Evolutionary conservation across 345 rosid genomes (phyloP), one percentile per base, ranked within the genome.

Genomic region (Euphorbia pulcherrima): DNA sequence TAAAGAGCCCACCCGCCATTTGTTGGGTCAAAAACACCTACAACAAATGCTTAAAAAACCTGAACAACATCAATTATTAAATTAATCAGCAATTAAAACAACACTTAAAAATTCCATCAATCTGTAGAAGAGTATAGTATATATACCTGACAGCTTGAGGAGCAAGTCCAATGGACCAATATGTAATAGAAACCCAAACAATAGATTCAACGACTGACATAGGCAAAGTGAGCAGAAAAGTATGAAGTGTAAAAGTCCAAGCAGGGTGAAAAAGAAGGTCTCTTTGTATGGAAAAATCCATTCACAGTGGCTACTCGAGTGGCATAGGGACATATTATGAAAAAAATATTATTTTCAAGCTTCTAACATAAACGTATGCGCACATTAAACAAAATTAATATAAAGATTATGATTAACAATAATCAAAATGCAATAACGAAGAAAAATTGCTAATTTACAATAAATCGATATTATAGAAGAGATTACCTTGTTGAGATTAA

Each of bases 241-340:
- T 82, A 10, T 97, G 93, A 20, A 94, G 73, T 8, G 90, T 85
- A 69, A 84, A 91, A 28, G 95, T 78, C 97, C 99, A 94, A 1
- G 87, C 72, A 17, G 99, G 99, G 40, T 94, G 87, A 53, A 89
- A 88, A 60, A 84, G 72, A 47, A 91, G 92, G 63, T 94, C 97
- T 52, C 97, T 83, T 53, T 94, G 99, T 87, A 91, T 91, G 82
- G 83, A 92, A 47, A 91, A 89, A n/a, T n/a, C n/a, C n/a, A n/a
- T n/a, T n/a, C n/a, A n/a, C n/a, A n/a, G n/a, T n/a, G n/a, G n/a
- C n/a, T n/a, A n/a, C n/a, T n/a, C n/a, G n/a, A n/a, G n/a, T n/a
- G n/a, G n/a, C n/a, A n/a, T n/a, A n/a, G n/a, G n/a, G n/a, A n/a
- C n/a, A n/a, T n/a, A n/a, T n/a, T n/a, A n/a, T n/a, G n/a, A n/a